Evolutionary conservation across 2,329 filamentous ascomycete species (phyloP).

Genomic region (Fusarium foetens): DNA sequence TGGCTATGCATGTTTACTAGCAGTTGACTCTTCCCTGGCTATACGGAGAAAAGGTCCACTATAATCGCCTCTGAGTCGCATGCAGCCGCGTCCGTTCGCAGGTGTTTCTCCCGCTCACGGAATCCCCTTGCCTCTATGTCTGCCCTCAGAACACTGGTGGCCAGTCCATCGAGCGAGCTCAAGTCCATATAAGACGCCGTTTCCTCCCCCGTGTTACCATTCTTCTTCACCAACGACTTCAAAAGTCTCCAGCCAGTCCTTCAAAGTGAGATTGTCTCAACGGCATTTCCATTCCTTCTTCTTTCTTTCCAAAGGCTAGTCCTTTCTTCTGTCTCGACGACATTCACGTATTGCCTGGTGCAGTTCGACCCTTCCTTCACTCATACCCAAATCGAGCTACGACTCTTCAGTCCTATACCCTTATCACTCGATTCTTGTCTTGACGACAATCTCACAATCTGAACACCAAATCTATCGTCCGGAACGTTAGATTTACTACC

Average conservation of each 20-base stretch:
- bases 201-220: conserved; percentile 19
- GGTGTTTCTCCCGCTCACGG: conserved; percentile 19
- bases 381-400: conserved; percentile 31
- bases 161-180: conserved; percentile 33
- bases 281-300: conserved; percentile 45
- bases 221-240: conserved; percentile 39
- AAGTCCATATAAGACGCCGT: conserved; percentile 41
- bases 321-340: conserved; percentile 40
- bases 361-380: conserved; percentile 42
- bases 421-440: conserved; percentile 43
- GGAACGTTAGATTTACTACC: conserved; percentile 44
- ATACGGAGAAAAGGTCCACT: conserved; percentile 27
- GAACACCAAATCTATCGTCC: conserved; percentile 44
- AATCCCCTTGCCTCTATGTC: conserved; percentile 25
- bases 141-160: conserved; percentile 13
- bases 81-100: conserved; percentile 36
- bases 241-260: conserved; percentile 44
- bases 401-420: conserved; percentile 36
- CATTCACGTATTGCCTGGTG: conserved; percentile 43
- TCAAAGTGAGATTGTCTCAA: conserved; percentile 45
- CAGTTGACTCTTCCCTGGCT: conserved; percentile 47
- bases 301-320: conserved; percentile 43
- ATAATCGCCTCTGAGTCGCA: conserved; percentile 31
- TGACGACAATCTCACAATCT: conserved; percentile 42
- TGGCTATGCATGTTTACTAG: conserved; percentile 31